phyloP scores from a whole-genome alignment of 2,329 filamentous ascomycete species.

The Pseudopithomyces maydicus region DNA sequence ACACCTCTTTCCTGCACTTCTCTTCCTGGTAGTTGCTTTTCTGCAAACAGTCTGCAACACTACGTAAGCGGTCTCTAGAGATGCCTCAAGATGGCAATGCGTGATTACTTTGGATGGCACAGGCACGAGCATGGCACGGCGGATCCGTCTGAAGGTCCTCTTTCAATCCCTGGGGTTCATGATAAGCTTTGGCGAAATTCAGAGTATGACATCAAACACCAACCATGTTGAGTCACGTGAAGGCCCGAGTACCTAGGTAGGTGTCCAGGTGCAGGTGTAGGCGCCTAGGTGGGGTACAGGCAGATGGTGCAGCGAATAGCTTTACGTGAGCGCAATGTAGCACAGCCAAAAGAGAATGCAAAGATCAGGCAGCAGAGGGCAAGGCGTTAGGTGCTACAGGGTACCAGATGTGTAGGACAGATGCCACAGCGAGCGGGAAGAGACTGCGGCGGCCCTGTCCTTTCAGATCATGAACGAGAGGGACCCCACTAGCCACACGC shows the following conservation, averaged over 20 bases:
- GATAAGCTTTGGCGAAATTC: slow-evolving; percentile 11
- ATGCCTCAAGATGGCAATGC: not conserved
- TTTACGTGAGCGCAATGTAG: no score
- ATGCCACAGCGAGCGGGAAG: not conserved
- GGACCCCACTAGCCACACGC: slow-evolving; percentile 30
- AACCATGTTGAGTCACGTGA: slow-evolving; percentile 34
- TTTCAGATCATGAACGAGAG: not conserved
- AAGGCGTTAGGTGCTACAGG: not conserved
- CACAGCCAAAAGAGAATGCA: not conserved
- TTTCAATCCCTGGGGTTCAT: slow-evolving; percentile 56
- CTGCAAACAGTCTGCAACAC: slow-evolving; percentile 72
- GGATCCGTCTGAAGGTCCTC: slow-evolving; percentile 75
- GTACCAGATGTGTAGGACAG: not conserved
- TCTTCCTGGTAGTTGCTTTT: slow-evolving; percentile 86
- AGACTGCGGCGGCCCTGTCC: not conserved
- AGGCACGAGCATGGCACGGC: slow-evolving; percentile 85
- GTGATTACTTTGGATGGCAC: slow-evolving; percentile 80
- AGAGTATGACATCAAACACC: slow-evolving; percentile 31
- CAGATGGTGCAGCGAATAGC: not conserved
- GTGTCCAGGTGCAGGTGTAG: not conserved
- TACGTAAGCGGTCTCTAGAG: slow-evolving; percentile 8
- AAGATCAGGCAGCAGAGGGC: not conserved
- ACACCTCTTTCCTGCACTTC: slow-evolving; percentile 70
- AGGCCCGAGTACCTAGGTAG: slow-evolving; percentile 8
- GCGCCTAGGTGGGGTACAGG: not conserved